Evolutionary conservation across 2,329 filamentous ascomycete genomes (phyloP), one percentile per base, ranked within the genome.

Genomic region (Mollisiaceae sp.): DNA sequence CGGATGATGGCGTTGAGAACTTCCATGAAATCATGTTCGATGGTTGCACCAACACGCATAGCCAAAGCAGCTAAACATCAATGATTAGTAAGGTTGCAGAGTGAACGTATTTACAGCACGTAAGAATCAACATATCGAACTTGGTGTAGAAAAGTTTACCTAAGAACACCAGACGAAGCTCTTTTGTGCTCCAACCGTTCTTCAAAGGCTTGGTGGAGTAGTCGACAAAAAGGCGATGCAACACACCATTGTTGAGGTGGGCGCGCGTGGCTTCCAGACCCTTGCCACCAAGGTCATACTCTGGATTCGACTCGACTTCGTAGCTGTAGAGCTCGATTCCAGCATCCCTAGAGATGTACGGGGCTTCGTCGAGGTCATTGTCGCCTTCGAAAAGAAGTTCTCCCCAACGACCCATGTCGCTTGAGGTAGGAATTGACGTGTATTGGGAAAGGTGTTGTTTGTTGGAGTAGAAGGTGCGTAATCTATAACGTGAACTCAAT

Each of bases 201-300:
- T 39, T 52, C 56, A 36, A 24, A 41, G 41, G 24, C 60, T 57
- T 24, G n/a, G 47, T 22, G 20, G 35, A 35, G 52, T 66, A 66
- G 14, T 61, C 55, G 43, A 56, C 50, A 36, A 64, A 64, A 15
- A 68, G 59, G n/a, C 41, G 22, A 15, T 45, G 39, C 11, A 68
- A 36, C 2, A 64, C 55, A 15, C 60, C 63, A 41, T 47, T 57
- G 38, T 67, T 61, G 35, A 68, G 59, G 39, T 64, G 60, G 0
- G 45, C 58, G 14, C 63, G 62, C 14, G 66, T 68, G 22, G 61
- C 61, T 55, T 64, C 66, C 5, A 65, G 61, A 11, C 63, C 61
- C 35, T 68, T 65, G 9, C 52, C 63, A n/a, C 36, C 39, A 20
- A 56, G 43, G 8, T 52, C 45, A 12, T 57, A 15, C n/a, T 63